A percentile compares a stretch with the other conserved stretches of the same genome.
Evolutionary conservation across 257 asterid species (phyloP).

Genomic region (Solanum okadae): DNA sequence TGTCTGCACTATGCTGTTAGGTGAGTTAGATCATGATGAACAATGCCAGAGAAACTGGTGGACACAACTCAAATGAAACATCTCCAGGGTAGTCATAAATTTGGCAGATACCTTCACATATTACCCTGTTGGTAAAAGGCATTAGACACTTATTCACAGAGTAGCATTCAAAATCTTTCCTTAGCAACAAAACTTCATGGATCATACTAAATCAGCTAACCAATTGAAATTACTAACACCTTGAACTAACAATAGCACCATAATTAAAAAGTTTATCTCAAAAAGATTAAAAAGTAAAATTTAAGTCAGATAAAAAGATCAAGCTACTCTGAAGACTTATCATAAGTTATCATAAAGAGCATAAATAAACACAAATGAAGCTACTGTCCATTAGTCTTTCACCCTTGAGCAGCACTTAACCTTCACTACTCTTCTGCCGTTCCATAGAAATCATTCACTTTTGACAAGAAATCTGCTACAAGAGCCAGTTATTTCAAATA

Average conservation of each 20-base stretch:
- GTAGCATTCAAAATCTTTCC: neutral
- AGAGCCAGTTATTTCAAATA: neutral
- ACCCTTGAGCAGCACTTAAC: neutral
- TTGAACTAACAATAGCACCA: neutral
- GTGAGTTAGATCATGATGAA: neutral
- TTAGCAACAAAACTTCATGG: neutral
- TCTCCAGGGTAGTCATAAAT: neutral
- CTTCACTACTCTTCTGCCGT: neutral
- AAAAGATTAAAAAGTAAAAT: too few species aligned
- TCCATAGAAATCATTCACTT: neutral
- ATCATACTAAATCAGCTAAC: neutral
- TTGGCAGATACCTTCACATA: neutral
- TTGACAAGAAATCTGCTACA: neutral
- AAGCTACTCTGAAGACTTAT: neutral
- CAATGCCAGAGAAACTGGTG: neutral
- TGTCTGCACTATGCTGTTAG: neutral
- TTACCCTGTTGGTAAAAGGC: neutral
- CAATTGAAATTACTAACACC: neutral
- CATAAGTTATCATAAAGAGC: neutral
- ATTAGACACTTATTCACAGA: neutral
- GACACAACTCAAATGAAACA: neutral
- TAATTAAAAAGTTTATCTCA: neutral
- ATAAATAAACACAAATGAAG: neutral
- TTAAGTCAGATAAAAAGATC: neutral
- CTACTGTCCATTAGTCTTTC: neutral